Conservation (phyloP, 257 asterid species). For the Fraxinus americana region DNA sequence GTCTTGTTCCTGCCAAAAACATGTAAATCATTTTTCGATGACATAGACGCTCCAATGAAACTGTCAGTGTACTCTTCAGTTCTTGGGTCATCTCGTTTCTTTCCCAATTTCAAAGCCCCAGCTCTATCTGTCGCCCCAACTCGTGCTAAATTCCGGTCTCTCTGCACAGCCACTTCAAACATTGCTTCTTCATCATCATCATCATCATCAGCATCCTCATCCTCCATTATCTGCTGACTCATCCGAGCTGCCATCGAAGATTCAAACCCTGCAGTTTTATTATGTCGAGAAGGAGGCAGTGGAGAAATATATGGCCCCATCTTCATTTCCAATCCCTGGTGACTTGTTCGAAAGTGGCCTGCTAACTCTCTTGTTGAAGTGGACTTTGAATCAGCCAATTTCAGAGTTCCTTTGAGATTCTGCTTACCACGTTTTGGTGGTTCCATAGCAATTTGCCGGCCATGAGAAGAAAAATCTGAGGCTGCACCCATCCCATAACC, state of each 20-base stretch:
- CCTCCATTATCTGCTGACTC: conserved; percentile 55
- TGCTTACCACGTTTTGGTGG: conserved; percentile 61
- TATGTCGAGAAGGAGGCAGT: conserved; percentile 44
- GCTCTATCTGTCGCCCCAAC: conserved; percentile 41
- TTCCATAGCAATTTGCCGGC: conserved; percentile 43
- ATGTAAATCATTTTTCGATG: conserved; percentile 51
- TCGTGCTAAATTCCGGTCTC: conserved; percentile 48
- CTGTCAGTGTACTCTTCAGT: conserved; percentile 51
- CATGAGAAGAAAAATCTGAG: conserved; percentile 50
- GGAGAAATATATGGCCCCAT: conserved; percentile 45
- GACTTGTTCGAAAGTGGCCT: conserved; percentile 48
- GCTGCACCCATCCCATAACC: conserved; percentile 46
- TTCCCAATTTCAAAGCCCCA: conserved; percentile 53
- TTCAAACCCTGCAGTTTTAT: conserved; percentile 47
- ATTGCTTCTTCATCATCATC: conserved; percentile 52
- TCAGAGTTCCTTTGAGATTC: conserved; percentile 63
- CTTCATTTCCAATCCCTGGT: conserved; percentile 48
- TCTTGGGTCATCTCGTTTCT: conserved; percentile 53
- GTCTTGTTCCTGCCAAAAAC: conserved; percentile 65
- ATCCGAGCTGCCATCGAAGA: conserved; percentile 43
- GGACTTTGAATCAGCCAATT: conserved; percentile 56
- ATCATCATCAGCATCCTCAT: conserved; percentile 45
- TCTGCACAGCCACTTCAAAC: conserved; percentile 65
- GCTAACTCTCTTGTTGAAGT: conserved; percentile 48
- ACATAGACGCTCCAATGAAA: conserved; percentile 44